phyloP scores from a whole-genome alignment of 352 stramenopile genomes.

The Paralagenidium karlingii region DNA sequence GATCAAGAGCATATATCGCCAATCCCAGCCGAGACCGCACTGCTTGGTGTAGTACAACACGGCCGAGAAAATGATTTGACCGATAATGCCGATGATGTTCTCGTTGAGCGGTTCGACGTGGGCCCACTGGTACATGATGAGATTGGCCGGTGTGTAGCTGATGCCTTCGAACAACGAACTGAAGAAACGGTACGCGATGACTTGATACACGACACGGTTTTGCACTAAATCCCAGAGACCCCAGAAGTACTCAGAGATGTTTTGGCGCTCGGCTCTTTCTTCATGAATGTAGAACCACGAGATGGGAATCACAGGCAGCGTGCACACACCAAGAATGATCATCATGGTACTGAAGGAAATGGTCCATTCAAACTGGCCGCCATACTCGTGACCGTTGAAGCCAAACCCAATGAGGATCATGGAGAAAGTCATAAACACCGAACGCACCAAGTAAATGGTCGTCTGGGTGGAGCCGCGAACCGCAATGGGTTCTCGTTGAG shows the following conservation, averaged over 20 bases:
- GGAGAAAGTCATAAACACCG: conserved; percentile 18
- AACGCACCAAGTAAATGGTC: conserved; percentile 31
- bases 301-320: conserved; percentile 16
- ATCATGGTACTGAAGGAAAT: conserved; percentile 28
- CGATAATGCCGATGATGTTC: conserved; percentile 27
- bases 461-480: conserved; percentile 31
- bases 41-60: conserved; percentile 43
- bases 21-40: conserved; percentile 38
- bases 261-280: conserved; percentile 20
- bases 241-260: conserved; percentile 5
- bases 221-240: conserved; percentile 37
- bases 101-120: conserved; percentile 36
- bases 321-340: conserved; percentile 17
- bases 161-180: conserved; percentile 28
- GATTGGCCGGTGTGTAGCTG: conserved; percentile 23
- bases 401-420: conserved; percentile 25
- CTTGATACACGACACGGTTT: conserved; percentile 31
- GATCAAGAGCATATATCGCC: conserved; percentile 9
- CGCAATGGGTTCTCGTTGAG: conserved; percentile 26
- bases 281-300: conserved; percentile 32
- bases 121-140: conserved; percentile 50
- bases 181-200: conserved; percentile 43
- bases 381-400: conserved; percentile 35
- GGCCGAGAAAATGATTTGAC: conserved; percentile 32
- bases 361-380: conserved; percentile 28